Percentiles rank a stretch among this genome's conserved stretches.
Conservation (phyloP, 179 eudicot species). For the Patellifolia procumbens region DNA sequence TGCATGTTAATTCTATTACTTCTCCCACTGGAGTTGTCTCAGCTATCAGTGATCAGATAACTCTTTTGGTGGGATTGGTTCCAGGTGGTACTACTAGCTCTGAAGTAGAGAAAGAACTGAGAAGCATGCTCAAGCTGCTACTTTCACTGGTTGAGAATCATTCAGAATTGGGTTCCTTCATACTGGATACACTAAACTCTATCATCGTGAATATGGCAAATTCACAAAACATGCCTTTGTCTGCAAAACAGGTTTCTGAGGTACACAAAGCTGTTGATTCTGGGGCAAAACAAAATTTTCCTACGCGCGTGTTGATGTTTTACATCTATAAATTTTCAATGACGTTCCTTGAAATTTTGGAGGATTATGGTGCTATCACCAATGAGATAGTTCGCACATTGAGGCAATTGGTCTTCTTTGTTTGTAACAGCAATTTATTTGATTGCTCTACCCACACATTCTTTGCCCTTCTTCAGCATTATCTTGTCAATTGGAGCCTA, state of each 20-base stretch:
- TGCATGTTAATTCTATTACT: constrained; percentile 37
- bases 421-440: constrained; percentile 45
- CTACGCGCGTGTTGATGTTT: constrained; percentile 39
- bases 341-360: constrained; percentile 48
- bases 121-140: constrained; percentile 49
- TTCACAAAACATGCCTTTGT: constrained; percentile 26
- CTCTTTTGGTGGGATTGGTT: constrained; percentile 35
- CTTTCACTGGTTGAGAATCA: constrained; percentile 41
- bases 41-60: constrained; percentile 46
- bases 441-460: constrained; percentile 45
- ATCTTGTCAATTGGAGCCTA: constrained; percentile 28
- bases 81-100: constrained; percentile 28
- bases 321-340: constrained; percentile 41
- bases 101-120: constrained; percentile 44
- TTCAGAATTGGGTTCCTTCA: constrained; percentile 41
- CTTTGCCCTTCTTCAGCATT: constrained; percentile 53
- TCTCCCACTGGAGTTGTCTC: constrained; percentile 41
- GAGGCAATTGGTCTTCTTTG: constrained; percentile 43
- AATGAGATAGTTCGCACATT: constrained; percentile 34
- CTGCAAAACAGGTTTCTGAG: constrained; percentile 25
- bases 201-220: constrained; percentile 39
- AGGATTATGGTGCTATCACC: constrained; percentile 35
- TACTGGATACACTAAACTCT: constrained; percentile 46
- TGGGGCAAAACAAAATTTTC: constrained; percentile 27
- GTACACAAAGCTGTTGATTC: constrained; percentile 33